Conservation (phyloP, 805 yeast genomes). For the Saccharomycopsis babjevae region DNA sequence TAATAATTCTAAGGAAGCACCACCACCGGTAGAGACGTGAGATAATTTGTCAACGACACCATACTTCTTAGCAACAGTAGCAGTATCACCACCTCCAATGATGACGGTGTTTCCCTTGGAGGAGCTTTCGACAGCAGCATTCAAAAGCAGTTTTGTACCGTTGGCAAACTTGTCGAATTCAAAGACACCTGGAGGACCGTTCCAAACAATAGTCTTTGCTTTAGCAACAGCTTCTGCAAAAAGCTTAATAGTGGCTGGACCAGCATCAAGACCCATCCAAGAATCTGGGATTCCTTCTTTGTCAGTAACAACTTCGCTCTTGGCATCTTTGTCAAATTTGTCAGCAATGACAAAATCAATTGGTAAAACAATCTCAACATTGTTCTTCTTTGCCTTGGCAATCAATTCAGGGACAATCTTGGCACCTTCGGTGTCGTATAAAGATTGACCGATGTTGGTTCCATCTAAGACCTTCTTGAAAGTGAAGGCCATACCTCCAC, state of each 20-base stretch:
- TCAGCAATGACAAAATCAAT: constrained; percentile 95
- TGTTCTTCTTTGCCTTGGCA: constrained; percentile 93
- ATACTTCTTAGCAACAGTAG: constrained; percentile 96
- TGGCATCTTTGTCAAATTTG: constrained; percentile 86
- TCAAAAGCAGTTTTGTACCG: constrained; percentile 88
- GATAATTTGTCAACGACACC: constrained; percentile 95
- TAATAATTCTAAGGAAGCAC: constrained; percentile 96
- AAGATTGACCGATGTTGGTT: constrained; percentile 83
- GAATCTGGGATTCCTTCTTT: constrained; percentile 89
- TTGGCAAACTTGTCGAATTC: constrained; percentile 87
- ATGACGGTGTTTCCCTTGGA: constrained; percentile 87
- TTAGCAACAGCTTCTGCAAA: constrained; percentile 75
- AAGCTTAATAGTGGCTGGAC: constrained; percentile 77
- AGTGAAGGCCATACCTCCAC: constrained; percentile 99
- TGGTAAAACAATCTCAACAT: constrained; percentile 89
- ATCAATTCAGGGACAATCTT: constrained; percentile 86
- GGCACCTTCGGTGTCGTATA: constrained; percentile 91
- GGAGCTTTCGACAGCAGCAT: constrained; percentile 78
- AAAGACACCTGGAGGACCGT: constrained; percentile 99
- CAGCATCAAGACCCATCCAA: constrained; percentile 94
- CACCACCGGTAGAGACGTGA: constrained; percentile 99
- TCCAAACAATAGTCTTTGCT: constrained; percentile 98
- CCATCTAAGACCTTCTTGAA: constrained; percentile 87
- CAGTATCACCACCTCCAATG: constrained; percentile 98
- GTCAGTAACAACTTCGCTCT: constrained; percentile 73